Evolutionary conservation across 1,284 basidiomycete species (phyloP), one percentile per base, ranked within the genome.

Genomic region (Sporisorium exsertum): DNA sequence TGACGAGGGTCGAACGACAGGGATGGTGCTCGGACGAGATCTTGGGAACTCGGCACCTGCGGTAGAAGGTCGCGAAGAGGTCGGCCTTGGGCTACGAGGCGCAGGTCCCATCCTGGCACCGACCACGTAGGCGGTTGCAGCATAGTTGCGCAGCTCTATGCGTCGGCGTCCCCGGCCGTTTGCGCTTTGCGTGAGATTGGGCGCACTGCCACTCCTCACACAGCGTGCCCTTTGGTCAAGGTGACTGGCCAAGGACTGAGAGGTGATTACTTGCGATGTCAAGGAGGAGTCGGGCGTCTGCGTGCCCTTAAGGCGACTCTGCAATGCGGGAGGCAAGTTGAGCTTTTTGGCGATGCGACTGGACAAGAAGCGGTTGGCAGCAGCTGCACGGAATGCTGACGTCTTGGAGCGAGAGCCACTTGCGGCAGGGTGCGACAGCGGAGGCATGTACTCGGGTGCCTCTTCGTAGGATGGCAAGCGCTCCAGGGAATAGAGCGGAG

Each of bases 71-170:
- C 67, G 51, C n/a, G 72, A 60, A 5, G 59, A 58, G 3, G 56
- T 7, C 0, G 52, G 42, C 16, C 57, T 53, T 1, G 46, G 18
- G 10, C 43, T 57, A 3, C 65, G 58, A 15, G 72, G 66, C 6
- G 72, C 46, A n/a, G 72, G 72, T n/a, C 73, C 73, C 68, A 76
- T 76, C 13, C 47, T 33, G 3, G 73, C 73, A 5, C 73, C 73
- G 9, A 68, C 42, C 58, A 76, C 45, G 32, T 68, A 76, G 6
- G 58, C 43, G 6, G 64, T 76, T 6, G 73, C 73, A 12, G 68
- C 51, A 29, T 71, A 72, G 27, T 60, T 58, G 35, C 40, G 64
- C 50, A 75, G 57, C 50, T 71, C 67, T 58, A 75, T 56, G 3
- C 60, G 63, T 42, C 64, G 53, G 18, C 59, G 63, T 22, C 12